phyloP scores from a whole-genome alignment of 2,329 filamentous ascomycete genomes.

The Sporothrix curviconia region DNA sequence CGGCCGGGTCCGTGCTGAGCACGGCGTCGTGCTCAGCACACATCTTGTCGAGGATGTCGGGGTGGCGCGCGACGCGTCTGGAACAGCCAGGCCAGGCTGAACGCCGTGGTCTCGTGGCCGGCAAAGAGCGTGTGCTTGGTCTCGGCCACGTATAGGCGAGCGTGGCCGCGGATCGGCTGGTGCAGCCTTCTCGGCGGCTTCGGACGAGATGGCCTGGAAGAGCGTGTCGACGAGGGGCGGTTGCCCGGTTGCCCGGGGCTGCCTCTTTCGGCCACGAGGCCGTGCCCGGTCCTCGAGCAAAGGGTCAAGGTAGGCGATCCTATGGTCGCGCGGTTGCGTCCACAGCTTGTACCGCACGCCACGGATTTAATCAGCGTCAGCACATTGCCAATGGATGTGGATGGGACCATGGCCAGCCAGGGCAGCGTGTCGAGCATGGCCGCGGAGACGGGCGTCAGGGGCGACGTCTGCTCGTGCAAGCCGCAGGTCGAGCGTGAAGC shows the following conservation, averaged over 20 bases:
- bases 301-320: slow-evolving; percentile 22
- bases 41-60: slow-evolving; percentile 24
- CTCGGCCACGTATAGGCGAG: slow-evolving; percentile 27
- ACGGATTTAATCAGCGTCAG: slow-evolving; percentile 24
- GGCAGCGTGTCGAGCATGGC: slow-evolving; percentile 15
- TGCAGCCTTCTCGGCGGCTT: slow-evolving; percentile 12
- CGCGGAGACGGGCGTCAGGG: slow-evolving; percentile 10
- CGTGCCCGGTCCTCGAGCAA: slow-evolving; percentile 22
- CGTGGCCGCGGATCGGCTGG: not conserved
- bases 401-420: slow-evolving; percentile 6
- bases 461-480: slow-evolving; percentile 14
- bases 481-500: slow-evolving; percentile 17
- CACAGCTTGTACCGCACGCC: slow-evolving; percentile 25
- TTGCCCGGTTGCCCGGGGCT: slow-evolving; percentile 19
- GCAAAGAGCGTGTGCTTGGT: slow-evolving; percentile 32
- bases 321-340: slow-evolving; percentile 28
- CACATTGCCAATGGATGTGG: slow-evolving; percentile 18
- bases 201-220: slow-evolving; percentile 22
- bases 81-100: slow-evolving; percentile 27
- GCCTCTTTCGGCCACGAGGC: slow-evolving; percentile 16
- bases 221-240: slow-evolving; percentile 25
- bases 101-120: slow-evolving; percentile 34
- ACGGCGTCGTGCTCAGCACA: slow-evolving; percentile 44
- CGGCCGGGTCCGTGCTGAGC: slow-evolving; percentile 33
- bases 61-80: slow-evolving; percentile 27